Conservation (phyloP, 768 basidiomycete species). For the Hemileccinum rubropunctum region DNA sequence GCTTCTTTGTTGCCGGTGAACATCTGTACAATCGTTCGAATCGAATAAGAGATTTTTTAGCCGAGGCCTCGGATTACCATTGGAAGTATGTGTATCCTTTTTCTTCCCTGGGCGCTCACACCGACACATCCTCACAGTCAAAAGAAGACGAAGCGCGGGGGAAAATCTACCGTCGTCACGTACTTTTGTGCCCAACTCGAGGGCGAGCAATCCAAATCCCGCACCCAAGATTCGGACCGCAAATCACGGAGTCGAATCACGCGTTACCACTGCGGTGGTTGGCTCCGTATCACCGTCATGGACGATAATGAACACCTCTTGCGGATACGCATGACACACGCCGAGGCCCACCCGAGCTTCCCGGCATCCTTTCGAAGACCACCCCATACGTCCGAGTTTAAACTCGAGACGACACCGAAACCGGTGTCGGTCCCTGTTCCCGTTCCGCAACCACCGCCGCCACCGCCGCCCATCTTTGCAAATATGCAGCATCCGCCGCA, state of each 20-base stretch:
- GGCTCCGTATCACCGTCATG: conserved; percentile 37
- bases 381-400: conserved; percentile 33
- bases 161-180: conserved; percentile 35
- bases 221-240: conserved; percentile 31
- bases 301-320: conserved; percentile 34
- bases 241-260: conserved; percentile 35
- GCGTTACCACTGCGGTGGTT: conserved; percentile 34
- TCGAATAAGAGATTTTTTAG: conserved; percentile 33
- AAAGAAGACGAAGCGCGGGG: conserved; percentile 35
- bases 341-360: conserved; percentile 33
- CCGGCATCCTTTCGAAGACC: conserved; percentile 33
- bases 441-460: conserved; percentile 1
- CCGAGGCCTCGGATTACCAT: conserved; percentile 35
- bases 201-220: conserved; percentile 34
- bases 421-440: conserved; percentile 16
- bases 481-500: conserved; percentile 21
- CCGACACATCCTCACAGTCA: conserved; percentile 14
- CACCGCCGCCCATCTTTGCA: conserved; percentile 23
- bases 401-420: conserved; percentile 29
- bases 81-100: conserved; percentile 29
- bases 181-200: conserved; percentile 36
- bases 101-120: neutral
- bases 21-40: conserved; percentile 36
- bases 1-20: conserved; percentile 31
- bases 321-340: conserved; percentile 36